Conservation (phyloP, 2,329 filamentous ascomycete genomes). For the Colletotrichum tofieldiae region DNA sequence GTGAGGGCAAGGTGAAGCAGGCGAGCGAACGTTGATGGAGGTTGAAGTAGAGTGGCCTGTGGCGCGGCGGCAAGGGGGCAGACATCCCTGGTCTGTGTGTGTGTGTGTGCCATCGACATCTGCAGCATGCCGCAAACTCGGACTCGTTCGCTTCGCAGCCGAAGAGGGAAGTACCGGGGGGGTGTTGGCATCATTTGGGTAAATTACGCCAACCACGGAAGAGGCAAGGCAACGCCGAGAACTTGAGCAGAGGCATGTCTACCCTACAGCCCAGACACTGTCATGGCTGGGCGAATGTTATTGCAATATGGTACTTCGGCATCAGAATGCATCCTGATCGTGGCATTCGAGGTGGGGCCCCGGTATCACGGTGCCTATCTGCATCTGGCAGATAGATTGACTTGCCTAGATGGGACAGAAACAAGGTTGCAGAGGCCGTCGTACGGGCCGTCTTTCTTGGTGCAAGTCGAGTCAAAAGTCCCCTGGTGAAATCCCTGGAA, state of each 20-base stretch:
- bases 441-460: slow-evolving; percentile 38
- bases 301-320: slow-evolving; percentile 16
- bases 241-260: slow-evolving; percentile 12
- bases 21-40: slow-evolving; percentile 26
- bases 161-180: slow-evolving; percentile 30
- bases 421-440: slow-evolving; percentile 34
- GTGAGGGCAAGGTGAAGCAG: slow-evolving; percentile 2
- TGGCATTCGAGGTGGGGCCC: slow-evolving; percentile 37
- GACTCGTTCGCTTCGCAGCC: slow-evolving; percentile 31
- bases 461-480: slow-evolving; percentile 9
- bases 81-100: not conserved
- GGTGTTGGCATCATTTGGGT: slow-evolving; percentile 43
- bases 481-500: slow-evolving; percentile 8
- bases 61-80: slow-evolving; percentile 14
- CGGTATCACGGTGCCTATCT: slow-evolving; percentile 38
- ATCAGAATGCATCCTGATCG: slow-evolving; percentile 18
- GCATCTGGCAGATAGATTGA: slow-evolving; percentile 38
- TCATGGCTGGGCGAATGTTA: slow-evolving; percentile 12
- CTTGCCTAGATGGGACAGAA: slow-evolving; percentile 38
- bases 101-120: slow-evolving; percentile 12
- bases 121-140: slow-evolving; percentile 34
- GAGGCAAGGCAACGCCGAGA: slow-evolving; percentile 28
- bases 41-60: slow-evolving; percentile 41
- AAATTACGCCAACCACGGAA: slow-evolving; percentile 37
- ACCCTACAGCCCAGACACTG: slow-evolving; percentile 32